These are phyloP conservation scores for Candida cerambycidarum DNA, from an alignment of 805 yeast species.

Conservation along the genomic window DNA sequence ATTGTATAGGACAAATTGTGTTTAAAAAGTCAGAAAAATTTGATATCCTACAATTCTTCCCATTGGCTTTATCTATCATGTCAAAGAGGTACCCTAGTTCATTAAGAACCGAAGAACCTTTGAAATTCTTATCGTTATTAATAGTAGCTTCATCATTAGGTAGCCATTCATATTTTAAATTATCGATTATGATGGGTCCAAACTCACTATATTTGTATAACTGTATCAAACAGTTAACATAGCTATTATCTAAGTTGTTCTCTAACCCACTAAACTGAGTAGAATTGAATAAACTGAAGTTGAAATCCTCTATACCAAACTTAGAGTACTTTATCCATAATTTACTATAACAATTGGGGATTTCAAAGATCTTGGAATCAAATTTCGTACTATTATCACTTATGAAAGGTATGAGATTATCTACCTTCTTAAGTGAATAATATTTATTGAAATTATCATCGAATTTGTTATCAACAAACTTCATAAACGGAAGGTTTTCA, in stretches of 20 bases:
- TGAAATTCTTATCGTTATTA: conserved; percentile 27
- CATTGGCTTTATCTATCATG: conserved; percentile 81
- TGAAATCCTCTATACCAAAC: conserved; percentile 93
- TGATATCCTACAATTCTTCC: conserved; percentile 75
- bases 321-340: conserved; percentile 78
- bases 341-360: conserved; percentile 74
- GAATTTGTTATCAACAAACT: conserved; percentile 15
- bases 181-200: conserved; percentile 60
- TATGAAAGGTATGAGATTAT: conserved; percentile 14
- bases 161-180: conserved; percentile 50
- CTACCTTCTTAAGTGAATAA: conserved; percentile 13
- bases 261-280: conserved; percentile 81
- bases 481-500: conserved; percentile 16
- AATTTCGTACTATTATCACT: conserved; percentile 13
- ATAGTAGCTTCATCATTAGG: conserved; percentile 38
- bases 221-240: conserved; percentile 73
- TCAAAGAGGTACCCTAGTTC: conserved; percentile 90
- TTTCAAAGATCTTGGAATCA: conserved; percentile 21
- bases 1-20: conserved; percentile 50
- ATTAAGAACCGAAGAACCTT: conserved; percentile 58
- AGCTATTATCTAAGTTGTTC: conserved; percentile 75
- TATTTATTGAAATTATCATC: conserved; percentile 15
- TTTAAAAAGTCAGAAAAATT: conserved; percentile 58
- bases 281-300: conserved; percentile 78
- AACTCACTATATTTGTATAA: conserved; percentile 76